Base-by-base conservation (phyloP, 2,329 filamentous ascomycete species). In the Fusarium odoratissimum region DNA sequence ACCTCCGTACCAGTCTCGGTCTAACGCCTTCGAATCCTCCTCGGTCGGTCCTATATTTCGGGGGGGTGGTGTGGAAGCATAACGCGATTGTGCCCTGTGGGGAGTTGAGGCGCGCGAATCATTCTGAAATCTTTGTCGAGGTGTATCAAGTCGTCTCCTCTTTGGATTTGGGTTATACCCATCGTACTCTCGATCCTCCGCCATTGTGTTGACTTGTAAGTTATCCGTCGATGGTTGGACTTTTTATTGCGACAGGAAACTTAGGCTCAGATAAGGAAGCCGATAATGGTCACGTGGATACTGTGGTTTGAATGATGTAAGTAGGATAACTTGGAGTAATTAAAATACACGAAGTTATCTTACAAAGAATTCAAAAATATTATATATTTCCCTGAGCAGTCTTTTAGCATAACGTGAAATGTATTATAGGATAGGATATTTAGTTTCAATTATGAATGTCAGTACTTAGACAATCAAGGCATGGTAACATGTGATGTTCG, bases 1-100 rank as follows among this genome's bases (percentile, higher is more conserved):
- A 52, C 93, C 93, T 28, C 90, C 91, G 78, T 98, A 98, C 95
- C 95, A 98, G 82, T 97, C 95, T 69, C 95, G 90, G 79, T 98
- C 95, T 60, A 97, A 86, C 14, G 91, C 93, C 70, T 89, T 89
- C 23, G 90, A 89, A 71, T 97, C 93, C 69, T 93, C 90, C 42
- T 92, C 88, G 38, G 88, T 86, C 19, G 89, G 86, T 76, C 92
- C 91, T 41, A 66, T 63, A 19, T 82, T 75, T 64, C 77, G 79
- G 46, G 69, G 72, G 33, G 67, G 73, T 48, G 79, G 80, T 59
- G 91, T 83, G 30, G 80, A 77, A 73, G 67, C 85, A 86, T 83
- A 81, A 60, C 75, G 79, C 61, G 81, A 82, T 73, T 80, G 79
- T 19, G 73, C 77, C 38, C 78, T 41, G 33, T 41, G 77, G 25